Evolutionary conservation across 176 grass and related monocot genomes (phyloP).

Genomic region (Cocos nucifera): DNA sequence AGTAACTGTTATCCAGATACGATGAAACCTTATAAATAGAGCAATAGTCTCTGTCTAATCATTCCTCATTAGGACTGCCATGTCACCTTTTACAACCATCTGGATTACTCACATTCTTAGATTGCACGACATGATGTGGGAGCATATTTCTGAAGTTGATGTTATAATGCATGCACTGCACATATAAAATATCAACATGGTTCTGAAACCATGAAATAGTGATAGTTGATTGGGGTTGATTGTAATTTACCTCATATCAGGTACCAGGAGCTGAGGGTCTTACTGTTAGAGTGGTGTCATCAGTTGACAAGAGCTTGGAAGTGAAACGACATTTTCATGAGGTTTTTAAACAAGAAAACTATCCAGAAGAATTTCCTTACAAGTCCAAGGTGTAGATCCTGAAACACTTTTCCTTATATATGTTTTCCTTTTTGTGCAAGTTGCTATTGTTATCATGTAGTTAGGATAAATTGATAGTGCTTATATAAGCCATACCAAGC

Average conservation of each 20-base stretch:
- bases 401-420: slow-evolving; percentile 3
- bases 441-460: background rate
- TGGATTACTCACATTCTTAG: too few relatives aligned
- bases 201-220: too few relatives aligned
- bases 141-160: too few relatives aligned
- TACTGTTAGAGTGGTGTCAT: slow-evolving; percentile 82
- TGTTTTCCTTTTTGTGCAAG: slow-evolving; percentile 6
- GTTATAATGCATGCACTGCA: too few relatives aligned
- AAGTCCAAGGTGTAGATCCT: slow-evolving; percentile 67
- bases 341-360: slow-evolving; percentile 68
- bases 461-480: background rate
- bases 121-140: too few relatives aligned
- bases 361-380: slow-evolving; percentile 74
- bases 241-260: slow-evolving; percentile 35
- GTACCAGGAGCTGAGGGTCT: slow-evolving; percentile 77
- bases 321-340: slow-evolving; percentile 59
- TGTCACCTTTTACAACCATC: too few relatives aligned
- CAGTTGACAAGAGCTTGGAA: slow-evolving; percentile 51
- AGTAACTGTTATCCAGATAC: too few relatives aligned
- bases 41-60: too few relatives aligned
- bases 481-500: too few relatives aligned
- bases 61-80: too few relatives aligned
- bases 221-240: background rate
- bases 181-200: too few relatives aligned
- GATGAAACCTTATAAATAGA: too few relatives aligned